Conservation (phyloP, 345 rosid genomes). For the Ceriops zippeliana region DNA sequence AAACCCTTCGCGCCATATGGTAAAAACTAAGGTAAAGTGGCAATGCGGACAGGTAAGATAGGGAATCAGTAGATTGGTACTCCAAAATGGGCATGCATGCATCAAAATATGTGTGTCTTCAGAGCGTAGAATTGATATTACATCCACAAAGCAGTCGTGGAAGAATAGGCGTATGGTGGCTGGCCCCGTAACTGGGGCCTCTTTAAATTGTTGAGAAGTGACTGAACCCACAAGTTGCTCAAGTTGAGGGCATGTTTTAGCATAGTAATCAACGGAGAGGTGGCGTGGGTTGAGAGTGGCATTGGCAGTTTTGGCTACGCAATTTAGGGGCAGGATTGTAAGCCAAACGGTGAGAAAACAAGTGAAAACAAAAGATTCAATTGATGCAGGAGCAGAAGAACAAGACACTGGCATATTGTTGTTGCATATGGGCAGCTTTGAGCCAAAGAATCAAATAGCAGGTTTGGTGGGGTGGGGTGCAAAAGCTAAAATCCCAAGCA, state of each 20-base stretch:
- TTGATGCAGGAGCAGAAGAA: conserved; percentile 23
- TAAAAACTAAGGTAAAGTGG: neutral
- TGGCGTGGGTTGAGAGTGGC: conserved; percentile 29
- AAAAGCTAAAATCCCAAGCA: neutral
- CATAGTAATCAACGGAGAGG: conserved; percentile 51
- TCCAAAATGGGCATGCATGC: conserved; percentile 5
- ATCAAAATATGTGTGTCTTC: neutral
- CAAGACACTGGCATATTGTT: conserved; percentile 38
- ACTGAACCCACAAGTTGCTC: conserved; percentile 67
- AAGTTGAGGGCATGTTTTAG: conserved; percentile 70
- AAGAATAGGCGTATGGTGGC: conserved; percentile 92
- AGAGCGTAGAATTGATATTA: conserved; percentile 14
- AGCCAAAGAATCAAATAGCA: conserved; percentile 29
- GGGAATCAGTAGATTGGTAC: neutral
- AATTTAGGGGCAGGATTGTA: conserved; percentile 24
- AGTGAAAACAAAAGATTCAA: conserved; percentile 22
- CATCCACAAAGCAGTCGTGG: conserved; percentile 94
- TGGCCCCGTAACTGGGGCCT: conserved; percentile 67
- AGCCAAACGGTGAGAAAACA: conserved; percentile 28
- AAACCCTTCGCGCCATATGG: too few relatives aligned
- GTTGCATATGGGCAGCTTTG: conserved; percentile 8
- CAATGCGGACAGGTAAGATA: neutral
- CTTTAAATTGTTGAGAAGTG: conserved; percentile 67
- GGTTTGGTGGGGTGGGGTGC: neutral
- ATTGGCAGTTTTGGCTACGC: conserved; percentile 15